Percentiles rank a stretch among this genome's conserved stretches.
phyloP scores from a whole-genome alignment of 345 rosid species.

The Psidium friedrichsthalianum region DNA sequence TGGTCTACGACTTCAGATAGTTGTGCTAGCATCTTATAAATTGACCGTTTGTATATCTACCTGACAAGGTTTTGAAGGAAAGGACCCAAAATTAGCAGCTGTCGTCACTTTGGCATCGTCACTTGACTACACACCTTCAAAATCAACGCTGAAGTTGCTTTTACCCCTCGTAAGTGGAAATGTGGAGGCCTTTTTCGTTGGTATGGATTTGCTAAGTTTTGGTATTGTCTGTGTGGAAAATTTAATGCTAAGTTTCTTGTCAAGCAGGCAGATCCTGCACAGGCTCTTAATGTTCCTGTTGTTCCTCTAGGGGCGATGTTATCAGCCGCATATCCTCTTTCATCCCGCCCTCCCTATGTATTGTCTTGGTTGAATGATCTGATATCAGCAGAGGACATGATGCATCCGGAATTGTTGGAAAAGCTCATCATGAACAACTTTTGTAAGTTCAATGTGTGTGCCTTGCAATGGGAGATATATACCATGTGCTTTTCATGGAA shows the following conservation, averaged over 20 bases:
- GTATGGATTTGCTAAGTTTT: background rate
- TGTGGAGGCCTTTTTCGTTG: background rate
- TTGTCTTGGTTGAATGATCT: slow-evolving; percentile 77
- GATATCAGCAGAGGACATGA: slow-evolving; percentile 92
- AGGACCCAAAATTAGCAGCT: slow-evolving; percentile 58
- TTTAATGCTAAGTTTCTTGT: slow-evolving; percentile 2
- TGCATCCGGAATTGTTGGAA: slow-evolving; percentile 87
- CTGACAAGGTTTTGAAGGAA: slow-evolving; percentile 59
- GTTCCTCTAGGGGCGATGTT: slow-evolving; percentile 83
- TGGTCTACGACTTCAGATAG: background rate
- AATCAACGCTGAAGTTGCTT: slow-evolving; percentile 73
- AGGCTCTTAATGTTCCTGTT: slow-evolving; percentile 86
- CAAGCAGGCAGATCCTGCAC: slow-evolving; percentile 90
- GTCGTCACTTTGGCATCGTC: slow-evolving; percentile 85
- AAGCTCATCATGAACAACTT: slow-evolving; percentile 90
- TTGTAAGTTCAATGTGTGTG: slow-evolving; percentile 40
- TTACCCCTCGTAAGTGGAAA: slow-evolving; percentile 67
- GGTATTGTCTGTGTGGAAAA: background rate
- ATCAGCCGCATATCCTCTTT: slow-evolving; percentile 86
- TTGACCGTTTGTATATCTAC: slow-evolving; percentile 2
- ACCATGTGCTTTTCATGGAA: background rate
- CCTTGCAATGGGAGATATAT: background rate
- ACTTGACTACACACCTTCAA: slow-evolving; percentile 78
- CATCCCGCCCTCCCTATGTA: slow-evolving; percentile 65
- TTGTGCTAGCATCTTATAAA: background rate